These are phyloP conservation scores for Suillus cothurnatus DNA, from an alignment of 768 basidiomycete species.

Conservation along the genomic window DNA sequence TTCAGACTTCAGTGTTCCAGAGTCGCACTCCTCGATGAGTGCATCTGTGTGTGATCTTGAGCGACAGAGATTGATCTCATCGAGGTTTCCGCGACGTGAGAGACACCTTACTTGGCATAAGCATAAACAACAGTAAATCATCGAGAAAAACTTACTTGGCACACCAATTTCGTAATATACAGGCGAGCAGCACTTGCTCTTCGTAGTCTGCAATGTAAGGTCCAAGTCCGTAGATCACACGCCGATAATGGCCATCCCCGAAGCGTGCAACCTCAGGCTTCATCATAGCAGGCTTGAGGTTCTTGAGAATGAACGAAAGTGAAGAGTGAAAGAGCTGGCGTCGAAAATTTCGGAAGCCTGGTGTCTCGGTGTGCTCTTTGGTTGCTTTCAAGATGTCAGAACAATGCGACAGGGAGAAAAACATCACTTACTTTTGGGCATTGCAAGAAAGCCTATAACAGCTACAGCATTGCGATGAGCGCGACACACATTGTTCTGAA, in stretches of 20 bases:
- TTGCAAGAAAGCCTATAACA: constrained; percentile 32
- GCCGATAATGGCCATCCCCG: constrained; percentile 21
- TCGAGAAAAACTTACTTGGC: constrained; percentile 25
- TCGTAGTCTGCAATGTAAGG: constrained; percentile 45
- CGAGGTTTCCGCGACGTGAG: constrained; percentile 26
- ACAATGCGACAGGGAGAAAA: background rate
- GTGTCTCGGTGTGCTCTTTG: constrained; percentile 16
- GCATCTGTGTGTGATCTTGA: constrained; percentile 27
- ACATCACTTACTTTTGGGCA: constrained; percentile 30
- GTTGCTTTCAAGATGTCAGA: background rate
- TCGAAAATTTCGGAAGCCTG: too few relatives aligned
- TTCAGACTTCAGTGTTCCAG: constrained; percentile 33
- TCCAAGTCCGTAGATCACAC: constrained; percentile 36
- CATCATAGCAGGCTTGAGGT: too few relatives aligned
- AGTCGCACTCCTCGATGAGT: constrained; percentile 28
- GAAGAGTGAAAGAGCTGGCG: too few relatives aligned
- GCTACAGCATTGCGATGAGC: constrained; percentile 12
- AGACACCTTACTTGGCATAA: constrained; percentile 25
- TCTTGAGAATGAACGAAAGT: too few relatives aligned
- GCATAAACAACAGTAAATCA: constrained; percentile 9
- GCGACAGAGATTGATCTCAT: constrained; percentile 20
- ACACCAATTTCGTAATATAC: constrained; percentile 41
- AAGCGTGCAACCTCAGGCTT: too few relatives aligned
- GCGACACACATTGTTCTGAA: constrained; percentile 10
- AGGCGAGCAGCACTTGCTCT: constrained; percentile 38